Evolutionary conservation across 768 basidiomycete species (phyloP).

Genomic region (Hygrocybe coccinea): DNA sequence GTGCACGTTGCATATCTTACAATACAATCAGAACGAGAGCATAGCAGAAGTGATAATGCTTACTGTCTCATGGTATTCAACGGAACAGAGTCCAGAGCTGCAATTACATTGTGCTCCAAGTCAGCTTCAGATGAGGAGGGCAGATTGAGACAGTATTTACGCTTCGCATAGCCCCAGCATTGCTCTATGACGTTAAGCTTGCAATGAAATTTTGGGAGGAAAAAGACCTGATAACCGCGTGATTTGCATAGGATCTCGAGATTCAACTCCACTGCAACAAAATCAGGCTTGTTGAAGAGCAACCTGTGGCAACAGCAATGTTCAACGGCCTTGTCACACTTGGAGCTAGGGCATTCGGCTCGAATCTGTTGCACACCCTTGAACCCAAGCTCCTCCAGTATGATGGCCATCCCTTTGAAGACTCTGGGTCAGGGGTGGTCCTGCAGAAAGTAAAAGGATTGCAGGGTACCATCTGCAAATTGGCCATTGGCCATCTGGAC

Average conservation of each 20-base stretch:
- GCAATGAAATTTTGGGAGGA: slow-evolving; percentile 29
- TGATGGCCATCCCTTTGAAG: too few relatives aligned
- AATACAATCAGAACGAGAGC: background rate
- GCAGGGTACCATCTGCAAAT: too few relatives aligned
- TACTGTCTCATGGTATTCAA: background rate
- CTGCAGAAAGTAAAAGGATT: too few relatives aligned
- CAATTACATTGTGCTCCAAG: slow-evolving; percentile 10
- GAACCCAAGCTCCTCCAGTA: too few relatives aligned
- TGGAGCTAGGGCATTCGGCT: too few relatives aligned
- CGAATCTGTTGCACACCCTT: too few relatives aligned
- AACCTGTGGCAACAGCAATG: slow-evolving; percentile 12
- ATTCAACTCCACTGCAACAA: slow-evolving; percentile 19
- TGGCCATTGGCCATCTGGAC: too few relatives aligned
- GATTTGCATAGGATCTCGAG: slow-evolving; percentile 21
- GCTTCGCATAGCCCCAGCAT: slow-evolving; percentile 28
- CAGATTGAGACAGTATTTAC: slow-evolving; percentile 17
- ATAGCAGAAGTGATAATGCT: slow-evolving; percentile 1
- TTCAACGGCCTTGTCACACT: too few relatives aligned
- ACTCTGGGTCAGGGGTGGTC: too few relatives aligned
- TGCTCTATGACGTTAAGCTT: slow-evolving; percentile 20
- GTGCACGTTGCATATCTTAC: slow-evolving; percentile 3
- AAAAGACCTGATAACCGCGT: slow-evolving; percentile 22
- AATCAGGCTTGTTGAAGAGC: slow-evolving; percentile 33
- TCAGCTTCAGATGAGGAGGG: slow-evolving; percentile 2
- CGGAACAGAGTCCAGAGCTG: slow-evolving; percentile 7